Base-by-base conservation (phyloP, 108 stramenopile species). In the Skeletonema menzelii region DNA sequence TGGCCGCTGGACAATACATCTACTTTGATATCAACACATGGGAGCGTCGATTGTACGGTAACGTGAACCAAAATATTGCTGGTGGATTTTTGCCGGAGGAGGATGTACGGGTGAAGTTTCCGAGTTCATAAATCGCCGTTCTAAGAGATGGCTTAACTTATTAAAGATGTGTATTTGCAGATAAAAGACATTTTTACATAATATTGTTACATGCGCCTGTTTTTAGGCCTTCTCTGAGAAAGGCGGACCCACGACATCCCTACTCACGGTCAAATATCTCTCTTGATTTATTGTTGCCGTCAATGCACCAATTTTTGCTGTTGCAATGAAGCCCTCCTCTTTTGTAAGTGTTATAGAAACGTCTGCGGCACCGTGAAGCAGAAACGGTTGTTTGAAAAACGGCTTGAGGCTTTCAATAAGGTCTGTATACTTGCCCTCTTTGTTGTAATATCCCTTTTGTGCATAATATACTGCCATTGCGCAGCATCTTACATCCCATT, bases 21-120 rank as follows among this genome's bases (percentile, higher is more conserved):
- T 95, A 91, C 83, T 95, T 95, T 82, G 93, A 95, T 65, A 90
- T 91, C 86, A 91, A 87, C 72, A 82, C 93, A 66, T 95, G 93
- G 93, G 90, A 91, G 76, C 82, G 91, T 72, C 85, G 90, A 64
- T 67, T 92, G 66, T 95, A 90, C 76, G 88, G 89, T 27, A 95
- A 83, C 67, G 88, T 88, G 81, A 90, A 88, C 69, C 91, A 95
- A 70, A 91, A 95, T 72, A 81, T 95, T 73, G 88, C 90, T 42
- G 79, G 66, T 63, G 89, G 91, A 38, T 95, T 95, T 62, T 77
- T 92, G 53, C 72, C 88, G 61, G 93, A 95, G 75, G 93, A 95
- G 59, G 91, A 92, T 56, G 89, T 90, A 44, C 86, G 91, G 74
- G 93, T 95, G 63, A 89, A 91, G 79, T 91, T 95, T 75, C 77